Base-by-base conservation (phyloP, 805 yeast genomes). In the Kluyveromyces nonfermentans region DNA sequence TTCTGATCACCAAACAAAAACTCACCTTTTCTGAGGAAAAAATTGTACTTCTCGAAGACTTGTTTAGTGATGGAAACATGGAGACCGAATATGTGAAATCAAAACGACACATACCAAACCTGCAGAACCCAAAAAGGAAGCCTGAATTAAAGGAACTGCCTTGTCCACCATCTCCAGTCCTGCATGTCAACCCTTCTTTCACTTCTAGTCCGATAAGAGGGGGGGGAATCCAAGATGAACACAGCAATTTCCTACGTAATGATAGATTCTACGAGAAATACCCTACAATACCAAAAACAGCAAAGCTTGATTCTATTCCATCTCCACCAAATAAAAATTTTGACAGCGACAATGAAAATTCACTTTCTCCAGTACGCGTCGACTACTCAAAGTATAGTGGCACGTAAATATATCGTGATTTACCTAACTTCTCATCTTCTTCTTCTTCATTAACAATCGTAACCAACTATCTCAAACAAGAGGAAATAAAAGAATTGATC, bases 201-300 rank as follows among this genome's bases (percentile, higher is more conserved):
- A 62, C 67, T 1, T 62, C 67, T 2, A 61, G 65, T 42, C 67
- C 67, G 9, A 53, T 58, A 41, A 50, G 53, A 9, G 39, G 46
- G 19, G 34, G 16, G 22, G 28, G 15, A 18, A 30, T 33, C 14
- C 20, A 18, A 21, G 37, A 35, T 19, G 17, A 22, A 17, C 38
- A 28, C 12, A 32, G 15, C 15, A 40, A 36, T 16, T 37, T 21
- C 28, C 30, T 8, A 17, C 20, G 25, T n/a, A 35, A 40, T 7
- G 36, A 39, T 33, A 20, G 46, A 25, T 56, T 49, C 41, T 59
- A 59, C 47, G 54, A 51, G 43, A 59, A 57, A 46, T 61, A 59
- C 40, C 63, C 63, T 2, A 53, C 49, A 21, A 51, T 60, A n/a
- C 65, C 65, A 31, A 55, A 52, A 44, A 57, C 64, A 10, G 64